Conservation (phyloP, 768 basidiomycete species). For the Peribolospora baueri region DNA sequence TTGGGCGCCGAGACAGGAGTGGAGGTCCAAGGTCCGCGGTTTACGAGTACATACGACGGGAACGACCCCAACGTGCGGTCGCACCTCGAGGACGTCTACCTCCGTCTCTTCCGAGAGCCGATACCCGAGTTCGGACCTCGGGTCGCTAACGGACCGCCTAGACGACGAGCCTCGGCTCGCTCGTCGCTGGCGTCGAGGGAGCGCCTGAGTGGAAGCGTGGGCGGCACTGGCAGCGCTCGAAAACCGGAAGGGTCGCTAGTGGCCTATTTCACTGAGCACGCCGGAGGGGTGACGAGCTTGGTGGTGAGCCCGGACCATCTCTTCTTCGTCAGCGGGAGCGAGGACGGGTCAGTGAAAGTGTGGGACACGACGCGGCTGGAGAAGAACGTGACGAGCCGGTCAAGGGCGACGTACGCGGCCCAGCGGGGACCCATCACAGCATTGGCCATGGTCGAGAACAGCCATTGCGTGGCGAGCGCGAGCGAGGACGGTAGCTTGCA, state of each 20-base stretch:
- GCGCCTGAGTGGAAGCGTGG: no score
- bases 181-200: conserved; percentile 6
- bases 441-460: conserved; percentile 56
- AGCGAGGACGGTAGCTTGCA: conserved; percentile 63
- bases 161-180: conserved; percentile 32
- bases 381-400: conserved; percentile 69
- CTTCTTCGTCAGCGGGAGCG: conserved; percentile 37
- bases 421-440: conserved; percentile 42
- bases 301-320: conserved; percentile 78
- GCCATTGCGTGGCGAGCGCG: conserved; percentile 65
- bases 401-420: conserved; percentile 17
- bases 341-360: conserved; percentile 23
- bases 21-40: conserved; percentile 7
- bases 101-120: conserved; percentile 57
- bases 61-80: conserved; percentile 75
- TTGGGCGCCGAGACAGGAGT: not conserved
- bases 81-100: conserved; percentile 65
- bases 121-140: conserved; percentile 79
- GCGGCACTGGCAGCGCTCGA: conserved; percentile 1
- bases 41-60: conserved; percentile 30
- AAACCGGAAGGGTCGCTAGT: conserved; percentile 50
- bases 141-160: conserved; percentile 53
- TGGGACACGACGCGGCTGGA: conserved; percentile 60
- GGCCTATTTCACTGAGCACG: conserved; percentile 60
- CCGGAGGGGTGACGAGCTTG: conserved; percentile 49